Evolutionary conservation across 495 filamentous ascomycete species (phyloP), one percentile per base, ranked within the genome.

Genomic region (Trypethelium eluteriae): DNA sequence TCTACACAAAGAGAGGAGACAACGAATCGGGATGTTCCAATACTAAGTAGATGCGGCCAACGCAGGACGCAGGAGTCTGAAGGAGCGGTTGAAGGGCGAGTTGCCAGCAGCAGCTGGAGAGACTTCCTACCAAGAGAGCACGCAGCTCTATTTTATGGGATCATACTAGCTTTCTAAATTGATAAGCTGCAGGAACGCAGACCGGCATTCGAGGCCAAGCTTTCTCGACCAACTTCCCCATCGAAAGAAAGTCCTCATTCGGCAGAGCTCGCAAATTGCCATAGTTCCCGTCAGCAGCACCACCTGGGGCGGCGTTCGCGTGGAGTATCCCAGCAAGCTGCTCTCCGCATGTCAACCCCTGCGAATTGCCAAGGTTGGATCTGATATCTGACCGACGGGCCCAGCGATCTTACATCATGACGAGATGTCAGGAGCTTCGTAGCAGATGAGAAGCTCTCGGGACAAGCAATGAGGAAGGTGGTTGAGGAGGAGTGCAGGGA

Each of bases 141-240:
- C 32, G 32, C 18, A 59, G 53, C 53, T 59, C 4, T 32, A 59
- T 18, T 59, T 36, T 59, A 59, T 59, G 34, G 12, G 6, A 59
- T 9, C 32, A 36, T 59, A 3, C 53, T 36, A 59, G 53, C 32
- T 35, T 10, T 32, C 36, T 32, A 34, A 32, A 53, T 14, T 14
- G 49, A 59, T 59, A 59, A 59, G 53, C 7, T 18, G 53, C 53
- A 59, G 53, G 53, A 59, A 59, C 53, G 32, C 53, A 14, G 25
- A 36, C 7, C 53, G 53, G 53, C 53, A 59, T 35, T 18, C 7
- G 10, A 10, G 53, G 32, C 25, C 53, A 7, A 18, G 32, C 18
- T 16, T 10, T 59, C 32, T 59, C 53, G 25, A 34, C 53, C 53
- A 59, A 32, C 53, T 59, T 59, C 53, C 53, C 36, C 53, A 59